These are phyloP conservation scores for Penicillium coprophilum DNA, from an alignment of 495 filamentous ascomycete species.

Conservation along the genomic window DNA sequence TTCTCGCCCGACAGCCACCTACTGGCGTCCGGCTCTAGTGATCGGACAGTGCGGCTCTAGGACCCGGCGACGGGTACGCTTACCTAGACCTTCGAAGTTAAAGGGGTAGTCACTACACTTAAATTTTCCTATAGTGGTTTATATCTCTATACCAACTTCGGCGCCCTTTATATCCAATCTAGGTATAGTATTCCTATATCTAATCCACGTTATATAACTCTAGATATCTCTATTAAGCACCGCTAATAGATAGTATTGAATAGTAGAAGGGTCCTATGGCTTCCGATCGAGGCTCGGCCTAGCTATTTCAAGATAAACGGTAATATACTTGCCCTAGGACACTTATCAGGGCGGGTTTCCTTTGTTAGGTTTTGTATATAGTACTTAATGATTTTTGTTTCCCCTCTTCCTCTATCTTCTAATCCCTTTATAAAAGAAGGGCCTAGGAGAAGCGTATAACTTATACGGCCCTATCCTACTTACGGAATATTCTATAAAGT, in stretches of 20 bases:
- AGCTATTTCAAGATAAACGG: neutral
- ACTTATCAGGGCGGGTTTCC: neutral
- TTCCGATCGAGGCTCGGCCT: neutral
- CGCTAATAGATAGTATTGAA: neutral
- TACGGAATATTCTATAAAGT: too few species aligned
- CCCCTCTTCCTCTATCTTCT: conserved; percentile 1
- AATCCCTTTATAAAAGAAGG: conserved; percentile 7
- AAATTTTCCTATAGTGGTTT: too few species aligned
- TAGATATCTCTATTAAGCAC: neutral
- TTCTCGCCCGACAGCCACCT: conserved; percentile 30
- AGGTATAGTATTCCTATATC: too few species aligned
- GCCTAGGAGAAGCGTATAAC: neutral
- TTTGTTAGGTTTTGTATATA: neutral
- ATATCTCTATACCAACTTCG: too few species aligned
- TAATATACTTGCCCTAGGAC: conserved; percentile 2
- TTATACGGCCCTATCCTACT: neutral
- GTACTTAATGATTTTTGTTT: neutral
- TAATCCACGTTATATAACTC: neutral
- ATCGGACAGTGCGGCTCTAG: conserved; percentile 33
- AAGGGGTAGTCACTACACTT: too few species aligned
- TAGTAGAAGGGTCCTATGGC: conserved; percentile 1
- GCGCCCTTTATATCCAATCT: too few species aligned
- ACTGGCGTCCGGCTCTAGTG: conserved; percentile 19
- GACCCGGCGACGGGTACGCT: conserved; percentile 12
- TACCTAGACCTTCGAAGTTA: neutral